Percentiles rank a stretch among this genome's conserved stretches.
Evolutionary conservation across 805 yeast genomes (phyloP).

Genomic region (Ogataea allantospora): DNA sequence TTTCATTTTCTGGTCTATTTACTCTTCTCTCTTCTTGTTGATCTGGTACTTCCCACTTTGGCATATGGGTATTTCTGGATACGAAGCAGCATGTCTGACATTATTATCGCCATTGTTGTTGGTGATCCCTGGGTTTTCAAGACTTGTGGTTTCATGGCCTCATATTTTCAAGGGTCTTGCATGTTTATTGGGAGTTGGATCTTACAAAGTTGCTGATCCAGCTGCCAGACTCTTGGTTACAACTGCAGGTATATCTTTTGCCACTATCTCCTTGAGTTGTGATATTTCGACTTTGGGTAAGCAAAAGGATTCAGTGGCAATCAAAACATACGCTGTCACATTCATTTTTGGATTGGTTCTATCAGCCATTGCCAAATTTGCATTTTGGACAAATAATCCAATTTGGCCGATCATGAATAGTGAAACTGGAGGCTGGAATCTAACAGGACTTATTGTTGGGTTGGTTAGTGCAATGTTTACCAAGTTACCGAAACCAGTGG

Average conservation of each 20-base stretch:
- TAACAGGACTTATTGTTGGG: conserved; percentile 64
- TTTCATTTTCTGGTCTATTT: conserved; percentile 79
- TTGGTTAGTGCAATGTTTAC: conserved; percentile 63
- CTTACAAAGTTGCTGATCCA: conserved; percentile 69
- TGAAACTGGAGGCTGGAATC: conserved; percentile 83
- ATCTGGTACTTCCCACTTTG: conserved; percentile 98
- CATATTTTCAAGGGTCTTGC: conserved; percentile 53
- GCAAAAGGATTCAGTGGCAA: conserved; percentile 23
- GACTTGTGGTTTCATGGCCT: conserved; percentile 43
- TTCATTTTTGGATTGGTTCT: conserved; percentile 69
- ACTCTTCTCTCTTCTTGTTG: conserved; percentile 78
- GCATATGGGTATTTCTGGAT: conserved; percentile 97
- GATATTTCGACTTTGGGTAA: conserved; percentile 46
- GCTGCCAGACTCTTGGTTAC: conserved; percentile 63
- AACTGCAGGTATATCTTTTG: conserved; percentile 66
- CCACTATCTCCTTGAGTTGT: conserved; percentile 54
- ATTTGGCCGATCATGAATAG: conserved; percentile 93
- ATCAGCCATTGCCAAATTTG: conserved; percentile 73
- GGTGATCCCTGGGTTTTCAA: conserved; percentile 33
- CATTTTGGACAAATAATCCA: conserved; percentile 84
- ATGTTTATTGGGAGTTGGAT: conserved; percentile 68
- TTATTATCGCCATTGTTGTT: conserved; percentile 50
- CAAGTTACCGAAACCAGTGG: conserved; percentile 17
- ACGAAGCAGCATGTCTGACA: conserved; percentile 68
- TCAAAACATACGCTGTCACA: conserved; percentile 49